Evolutionary conservation across 2,329 filamentous ascomycete genomes (phyloP).

Genomic region (Periconia sp.): DNA sequence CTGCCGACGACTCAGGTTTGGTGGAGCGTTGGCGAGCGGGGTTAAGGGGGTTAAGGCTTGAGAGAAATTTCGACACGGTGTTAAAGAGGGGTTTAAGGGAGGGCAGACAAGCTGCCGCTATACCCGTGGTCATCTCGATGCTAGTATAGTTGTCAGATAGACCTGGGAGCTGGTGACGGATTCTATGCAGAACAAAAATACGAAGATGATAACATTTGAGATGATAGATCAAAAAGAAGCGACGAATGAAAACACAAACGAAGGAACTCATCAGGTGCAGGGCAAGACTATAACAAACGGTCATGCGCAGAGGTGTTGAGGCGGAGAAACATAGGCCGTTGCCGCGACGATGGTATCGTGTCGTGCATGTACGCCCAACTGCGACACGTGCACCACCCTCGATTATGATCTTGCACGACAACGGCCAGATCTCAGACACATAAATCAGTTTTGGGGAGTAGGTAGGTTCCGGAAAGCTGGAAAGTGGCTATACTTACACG

Average conservation of each 20-base stretch:
- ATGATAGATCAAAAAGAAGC: too few species aligned
- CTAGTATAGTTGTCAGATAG: constrained; percentile 2
- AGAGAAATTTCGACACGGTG: constrained; percentile 6
- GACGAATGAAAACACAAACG: background rate
- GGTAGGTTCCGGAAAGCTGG: background rate
- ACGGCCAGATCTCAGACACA: constrained; percentile 9
- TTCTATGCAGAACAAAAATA: background rate
- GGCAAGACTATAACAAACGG: background rate
- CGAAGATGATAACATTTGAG: background rate
- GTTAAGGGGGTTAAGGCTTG: constrained; percentile 4
- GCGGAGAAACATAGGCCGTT: constrained; percentile 8
- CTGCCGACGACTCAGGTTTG: background rate
- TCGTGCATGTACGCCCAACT: constrained; percentile 15
- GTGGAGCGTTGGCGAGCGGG: background rate
- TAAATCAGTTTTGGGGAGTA: constrained; percentile 3
- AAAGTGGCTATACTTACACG: constrained; percentile 15
- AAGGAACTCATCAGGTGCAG: too few species aligned
- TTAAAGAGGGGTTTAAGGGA: constrained; percentile 14
- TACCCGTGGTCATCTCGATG: constrained; percentile 15
- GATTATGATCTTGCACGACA: constrained; percentile 8
- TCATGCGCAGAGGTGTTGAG: constrained; percentile 3
- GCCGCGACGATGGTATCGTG: background rate
- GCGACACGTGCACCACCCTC: constrained; percentile 10
- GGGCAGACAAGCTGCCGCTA: constrained; percentile 15
- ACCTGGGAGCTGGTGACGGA: background rate